Evolutionary conservation across 2,329 filamentous ascomycete genomes (phyloP).

Genomic region (Fusarium acutatum): DNA sequence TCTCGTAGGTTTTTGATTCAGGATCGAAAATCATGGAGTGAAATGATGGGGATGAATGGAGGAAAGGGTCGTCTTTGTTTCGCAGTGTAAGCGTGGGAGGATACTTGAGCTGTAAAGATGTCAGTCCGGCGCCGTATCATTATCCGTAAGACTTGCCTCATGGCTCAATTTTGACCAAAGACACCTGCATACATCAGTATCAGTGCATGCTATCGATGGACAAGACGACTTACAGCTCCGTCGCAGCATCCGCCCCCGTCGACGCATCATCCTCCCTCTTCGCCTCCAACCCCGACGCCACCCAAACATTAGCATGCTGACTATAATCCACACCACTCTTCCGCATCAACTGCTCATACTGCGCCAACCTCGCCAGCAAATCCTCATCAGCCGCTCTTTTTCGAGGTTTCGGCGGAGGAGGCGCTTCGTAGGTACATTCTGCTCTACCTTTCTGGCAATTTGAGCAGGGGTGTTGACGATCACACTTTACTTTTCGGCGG

Average conservation of each 20-base stretch:
- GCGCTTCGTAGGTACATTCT: constrained; percentile 38
- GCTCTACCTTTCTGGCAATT: constrained; percentile 52
- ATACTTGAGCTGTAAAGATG: constrained; percentile 31
- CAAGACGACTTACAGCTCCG: neutral
- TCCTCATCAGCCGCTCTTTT: constrained; percentile 43
- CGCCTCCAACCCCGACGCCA: constrained; percentile 21
- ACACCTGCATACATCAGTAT: neutral
- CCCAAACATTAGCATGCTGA: constrained; percentile 37
- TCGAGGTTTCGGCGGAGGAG: constrained; percentile 31
- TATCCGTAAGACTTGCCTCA: neutral
- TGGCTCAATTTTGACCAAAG: constrained; percentile 30
- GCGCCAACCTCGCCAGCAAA: constrained; percentile 31
- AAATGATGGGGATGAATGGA: constrained; percentile 16
- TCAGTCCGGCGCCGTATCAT: neutral
- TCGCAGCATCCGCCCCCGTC: neutral
- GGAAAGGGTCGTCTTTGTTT: constrained; percentile 33
- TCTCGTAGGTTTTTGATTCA: neutral
- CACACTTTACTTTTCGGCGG: constrained; percentile 46
- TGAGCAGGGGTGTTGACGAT: constrained; percentile 51
- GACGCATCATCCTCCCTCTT: neutral
- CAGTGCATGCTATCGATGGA: rapidly evolving
- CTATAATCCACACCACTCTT: constrained; percentile 39
- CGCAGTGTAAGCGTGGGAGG: constrained; percentile 31
- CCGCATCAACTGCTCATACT: constrained; percentile 43
- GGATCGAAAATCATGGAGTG: neutral